These are phyloP conservation scores for Wallacemonas collosoma DNA, from an alignment of 208 protist genomes.

Conservation along the genomic window DNA sequence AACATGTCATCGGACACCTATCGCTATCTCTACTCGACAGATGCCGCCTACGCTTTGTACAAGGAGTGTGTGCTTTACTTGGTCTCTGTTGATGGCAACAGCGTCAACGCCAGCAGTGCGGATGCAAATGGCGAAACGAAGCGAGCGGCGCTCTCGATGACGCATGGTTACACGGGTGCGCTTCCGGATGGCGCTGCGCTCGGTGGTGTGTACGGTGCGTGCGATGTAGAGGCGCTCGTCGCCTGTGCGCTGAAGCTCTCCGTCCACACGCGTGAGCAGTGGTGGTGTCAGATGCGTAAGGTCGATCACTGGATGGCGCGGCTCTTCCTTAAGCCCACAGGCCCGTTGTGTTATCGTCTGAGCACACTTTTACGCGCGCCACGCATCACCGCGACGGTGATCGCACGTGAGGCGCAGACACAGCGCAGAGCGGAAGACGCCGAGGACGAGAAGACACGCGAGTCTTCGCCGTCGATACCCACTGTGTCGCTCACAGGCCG, in stretches of 20 bases:
- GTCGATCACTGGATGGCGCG: conserved; percentile 10
- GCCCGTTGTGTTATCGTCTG: not conserved
- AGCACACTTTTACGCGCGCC: not conserved
- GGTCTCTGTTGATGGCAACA: conserved; percentile 5
- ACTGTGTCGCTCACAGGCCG: not conserved
- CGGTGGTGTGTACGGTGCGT: conserved; percentile 1
- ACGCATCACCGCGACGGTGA: conserved; percentile 2
- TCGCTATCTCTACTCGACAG: conserved; percentile 32
- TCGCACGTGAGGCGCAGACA: not conserved
- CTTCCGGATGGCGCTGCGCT: not conserved
- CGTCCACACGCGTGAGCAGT: conserved; percentile 8
- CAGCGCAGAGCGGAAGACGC: not conserved
- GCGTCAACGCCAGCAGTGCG: too few relatives aligned
- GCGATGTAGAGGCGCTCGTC: not conserved
- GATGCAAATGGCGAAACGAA: not conserved
- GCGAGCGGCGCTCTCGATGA: not conserved
- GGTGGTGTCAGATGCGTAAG: conserved; percentile 9
- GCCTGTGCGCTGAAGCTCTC: conserved; percentile 8
- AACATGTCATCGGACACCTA: not conserved
- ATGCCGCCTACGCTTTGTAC: conserved; percentile 39
- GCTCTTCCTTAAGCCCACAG: not conserved
- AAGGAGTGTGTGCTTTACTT: conserved; percentile 49
- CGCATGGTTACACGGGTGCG: not conserved
- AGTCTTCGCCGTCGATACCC: not conserved
- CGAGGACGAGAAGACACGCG: not conserved